Base-by-base conservation (phyloP, 2,329 filamentous ascomycete genomes). In the Venturia carpophila region DNA sequence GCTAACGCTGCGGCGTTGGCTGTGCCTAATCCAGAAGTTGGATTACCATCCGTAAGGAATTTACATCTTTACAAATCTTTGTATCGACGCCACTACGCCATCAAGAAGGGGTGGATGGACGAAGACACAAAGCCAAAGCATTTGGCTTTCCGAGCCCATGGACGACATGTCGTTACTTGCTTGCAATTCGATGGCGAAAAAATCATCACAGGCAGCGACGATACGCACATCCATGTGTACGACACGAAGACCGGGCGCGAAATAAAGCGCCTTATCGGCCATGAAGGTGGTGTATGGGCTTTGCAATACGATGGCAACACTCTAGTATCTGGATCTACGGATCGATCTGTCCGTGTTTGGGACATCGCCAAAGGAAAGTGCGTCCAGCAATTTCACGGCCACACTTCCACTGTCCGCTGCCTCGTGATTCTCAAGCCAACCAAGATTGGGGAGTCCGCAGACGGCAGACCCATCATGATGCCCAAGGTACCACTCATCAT, bases 331-430 rank as follows among this genome's bases (percentile, higher is more conserved):
- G 94, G 94, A 2, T 97, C 92, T 7, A 99, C 94, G 0, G 94
- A 99, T 76, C 84, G 94, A 60, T 96, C 94, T 13, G 94, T 99
- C n/a, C 87, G 94, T n/a, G 93, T 99, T 0, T 99, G 94, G 94
- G 93, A 99, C 73, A 97, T 99, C 68, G 91, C 96, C 72, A 89
- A 89, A 71, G 94, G 92, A 0, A 84, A 90, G 58, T 97, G 93
- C 75, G 93, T 92, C 13, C 94, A 99, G 73, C 88, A 96, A 0
- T 99, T 99, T 74, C 92, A 97, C 73, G 95, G 94, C 0, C 94
- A 99, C 73, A 99, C 94, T 11, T 97, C 93, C 52, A 99, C 94
- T 17, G 94, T 99, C 3, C 88, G 94, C 68, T 99, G 94, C 73
- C 79, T 99, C 67, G 92, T 97, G 73, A 97, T 99, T 65, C 80